Conservation (phyloP, 345 rosid genomes). For the Eucalyptus viminalis region DNA sequence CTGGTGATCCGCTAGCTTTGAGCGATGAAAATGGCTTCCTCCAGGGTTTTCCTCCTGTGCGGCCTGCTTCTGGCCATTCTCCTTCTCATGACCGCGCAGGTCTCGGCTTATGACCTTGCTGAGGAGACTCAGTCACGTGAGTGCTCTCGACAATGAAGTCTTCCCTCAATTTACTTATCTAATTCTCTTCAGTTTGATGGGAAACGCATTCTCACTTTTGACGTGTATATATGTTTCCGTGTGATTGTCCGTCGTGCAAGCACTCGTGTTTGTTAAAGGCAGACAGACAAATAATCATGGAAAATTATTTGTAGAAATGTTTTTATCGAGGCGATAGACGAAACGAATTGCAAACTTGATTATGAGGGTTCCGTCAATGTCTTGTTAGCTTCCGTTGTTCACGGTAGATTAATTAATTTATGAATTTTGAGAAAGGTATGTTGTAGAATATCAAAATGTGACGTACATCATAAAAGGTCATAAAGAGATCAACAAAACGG, state of each 20-base stretch:
- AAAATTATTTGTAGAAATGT: background rate
- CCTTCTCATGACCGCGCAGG: background rate
- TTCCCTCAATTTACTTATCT: background rate
- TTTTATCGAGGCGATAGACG: too few species aligned
- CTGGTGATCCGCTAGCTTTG: background rate
- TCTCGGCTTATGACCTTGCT: conserved; percentile 7
- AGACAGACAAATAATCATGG: background rate
- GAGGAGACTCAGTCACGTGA: background rate
- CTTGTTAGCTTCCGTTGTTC: background rate
- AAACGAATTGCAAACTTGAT: background rate
- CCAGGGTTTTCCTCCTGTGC: background rate
- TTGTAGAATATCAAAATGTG: background rate
- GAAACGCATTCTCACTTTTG: background rate
- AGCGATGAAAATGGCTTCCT: background rate
- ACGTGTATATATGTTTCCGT: background rate
- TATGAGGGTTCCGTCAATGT: background rate
- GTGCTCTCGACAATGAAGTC: background rate
- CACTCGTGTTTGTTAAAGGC: background rate
- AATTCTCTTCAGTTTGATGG: background rate
- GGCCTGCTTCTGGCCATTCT: background rate
- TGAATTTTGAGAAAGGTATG: background rate
- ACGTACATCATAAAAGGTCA: background rate
- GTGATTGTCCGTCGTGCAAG: background rate
- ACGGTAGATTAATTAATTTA: background rate
- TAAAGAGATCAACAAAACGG: background rate